Conservation (phyloP, 257 asterid species). For the Lithospermum erythrorhizon region DNA sequence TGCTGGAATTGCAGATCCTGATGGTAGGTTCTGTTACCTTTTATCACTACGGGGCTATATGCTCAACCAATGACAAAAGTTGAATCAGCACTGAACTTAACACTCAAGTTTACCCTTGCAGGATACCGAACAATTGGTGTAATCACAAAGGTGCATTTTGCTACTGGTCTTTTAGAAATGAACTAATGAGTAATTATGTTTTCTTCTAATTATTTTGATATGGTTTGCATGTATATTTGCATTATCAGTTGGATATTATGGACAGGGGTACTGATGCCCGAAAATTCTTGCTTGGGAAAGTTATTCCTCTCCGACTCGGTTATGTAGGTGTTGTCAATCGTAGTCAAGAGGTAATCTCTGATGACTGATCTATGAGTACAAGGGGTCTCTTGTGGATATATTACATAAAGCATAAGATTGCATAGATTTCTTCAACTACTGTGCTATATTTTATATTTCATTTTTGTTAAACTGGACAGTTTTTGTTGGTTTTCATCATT, state of each 20-base stretch:
- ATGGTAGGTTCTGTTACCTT: constrained; percentile 34
- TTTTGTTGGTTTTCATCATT: too few species aligned
- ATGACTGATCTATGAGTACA: not conserved
- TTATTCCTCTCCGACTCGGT: constrained; percentile 90
- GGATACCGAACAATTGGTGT: constrained; percentile 92
- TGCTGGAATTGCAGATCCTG: constrained; percentile 94
- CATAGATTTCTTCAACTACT: too few species aligned
- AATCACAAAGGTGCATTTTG: constrained; percentile 61
- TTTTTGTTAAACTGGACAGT: too few species aligned
- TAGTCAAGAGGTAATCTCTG: constrained; percentile 71
- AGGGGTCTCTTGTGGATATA: not conserved
- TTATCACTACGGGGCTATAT: too few species aligned
- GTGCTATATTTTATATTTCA: too few species aligned
- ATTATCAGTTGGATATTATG: constrained; percentile 85
- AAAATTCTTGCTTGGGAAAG: constrained; percentile 87
- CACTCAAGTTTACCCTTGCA: constrained; percentile 27
- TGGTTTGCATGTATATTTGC: constrained; percentile 8
- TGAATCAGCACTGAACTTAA: too few species aligned
- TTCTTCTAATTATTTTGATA: not conserved
- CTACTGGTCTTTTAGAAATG: too few species aligned
- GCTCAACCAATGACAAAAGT: too few species aligned
- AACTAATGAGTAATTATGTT: too few species aligned
- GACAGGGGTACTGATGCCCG: constrained; percentile 98
- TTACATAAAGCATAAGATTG: not conserved
- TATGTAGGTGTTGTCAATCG: constrained; percentile 93